These are phyloP conservation scores for Tylopilus sp. DNA, from an alignment of 768 basidiomycete genomes.

Conservation along the genomic window DNA sequence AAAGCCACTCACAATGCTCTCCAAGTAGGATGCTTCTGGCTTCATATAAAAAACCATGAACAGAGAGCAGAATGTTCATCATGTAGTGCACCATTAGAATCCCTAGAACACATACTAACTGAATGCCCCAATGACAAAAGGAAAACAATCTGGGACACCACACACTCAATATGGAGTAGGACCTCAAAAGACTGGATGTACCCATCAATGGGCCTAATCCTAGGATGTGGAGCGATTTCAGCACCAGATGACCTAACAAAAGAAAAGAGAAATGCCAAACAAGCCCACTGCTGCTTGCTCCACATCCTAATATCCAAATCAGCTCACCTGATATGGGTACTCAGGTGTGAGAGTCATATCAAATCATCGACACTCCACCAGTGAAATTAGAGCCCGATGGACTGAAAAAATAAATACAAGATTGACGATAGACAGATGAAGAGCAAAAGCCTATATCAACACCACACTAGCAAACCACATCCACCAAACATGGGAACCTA, in stretches of 20 bases:
- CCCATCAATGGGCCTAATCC: background rate
- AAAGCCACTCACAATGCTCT: background rate
- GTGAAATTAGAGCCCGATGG: background rate
- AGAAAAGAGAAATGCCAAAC: too few relatives aligned
- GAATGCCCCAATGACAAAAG: background rate
- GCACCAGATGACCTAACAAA: background rate
- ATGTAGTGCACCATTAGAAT: background rate
- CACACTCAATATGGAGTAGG: background rate
- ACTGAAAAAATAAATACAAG: too few relatives aligned
- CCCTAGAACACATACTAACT: background rate
- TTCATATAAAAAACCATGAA: background rate
- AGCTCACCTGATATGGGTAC: background rate
- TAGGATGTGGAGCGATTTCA: background rate
- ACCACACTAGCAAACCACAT: background rate
- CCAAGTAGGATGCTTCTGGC: background rate
- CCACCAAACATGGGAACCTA: background rate
- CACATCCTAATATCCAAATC: background rate
- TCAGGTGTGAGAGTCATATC: background rate
- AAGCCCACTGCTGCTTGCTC: too few relatives aligned
- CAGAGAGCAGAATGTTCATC: background rate
- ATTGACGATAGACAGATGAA: too few relatives aligned
- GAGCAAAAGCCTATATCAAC: background rate
- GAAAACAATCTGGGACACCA: background rate
- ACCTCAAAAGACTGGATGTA: background rate
- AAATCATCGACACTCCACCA: background rate